Evolutionary conservation across 2,329 filamentous ascomycete genomes (phyloP), one percentile per base, ranked within the genome.

Genomic region (Clarireedia monteithiana): DNA sequence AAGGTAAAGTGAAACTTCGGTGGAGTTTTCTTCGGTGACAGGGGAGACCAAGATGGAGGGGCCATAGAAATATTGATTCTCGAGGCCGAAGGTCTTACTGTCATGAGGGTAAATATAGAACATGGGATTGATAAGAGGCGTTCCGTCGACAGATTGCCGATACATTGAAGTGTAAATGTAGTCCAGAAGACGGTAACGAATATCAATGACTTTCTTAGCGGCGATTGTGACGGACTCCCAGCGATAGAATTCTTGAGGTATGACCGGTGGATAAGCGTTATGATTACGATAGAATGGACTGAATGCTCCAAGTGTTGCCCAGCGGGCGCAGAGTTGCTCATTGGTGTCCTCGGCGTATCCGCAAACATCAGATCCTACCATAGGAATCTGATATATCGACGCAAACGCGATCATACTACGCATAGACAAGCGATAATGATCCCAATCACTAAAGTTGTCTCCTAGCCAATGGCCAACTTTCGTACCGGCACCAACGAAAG

Each of bases 211-310:
- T 57, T 81, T 84, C 55, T 78, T 79, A 0, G 86, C 86, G 0
- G 85, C 84, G 7, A 77, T 72, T 0, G 85, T 75, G 5, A 88
- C 85, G 1, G 74, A 70, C 0, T 75, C 72, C 84, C 85, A 91
- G 47, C 75, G 78, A 70, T 91, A 92, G 68, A 88, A 86, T 67
- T 91, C 88, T 66, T 91, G 88, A 0, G 74, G 68, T n/a, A 79
- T 74, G 3, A 70, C 69, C 34, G 70, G 72, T 61, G 65, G 49
- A 66, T 45, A 79, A 44, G 77, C 69, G 57, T 86, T 85, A 72
- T 91, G 88, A 69, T 89, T 85, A 59, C 88, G 84, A 73, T 84
- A 90, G 74, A 91, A 91, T 0, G 86, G 83, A 39, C 79, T 77
- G 74, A 91, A 90, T 7, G 86, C 86, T 15, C 86, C 86, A 0